A percentile compares a stretch with the other conserved stretches of the same genome.
Conservation (phyloP, 106 monocot genomes). For the Xerophyta viscosa region DNA sequence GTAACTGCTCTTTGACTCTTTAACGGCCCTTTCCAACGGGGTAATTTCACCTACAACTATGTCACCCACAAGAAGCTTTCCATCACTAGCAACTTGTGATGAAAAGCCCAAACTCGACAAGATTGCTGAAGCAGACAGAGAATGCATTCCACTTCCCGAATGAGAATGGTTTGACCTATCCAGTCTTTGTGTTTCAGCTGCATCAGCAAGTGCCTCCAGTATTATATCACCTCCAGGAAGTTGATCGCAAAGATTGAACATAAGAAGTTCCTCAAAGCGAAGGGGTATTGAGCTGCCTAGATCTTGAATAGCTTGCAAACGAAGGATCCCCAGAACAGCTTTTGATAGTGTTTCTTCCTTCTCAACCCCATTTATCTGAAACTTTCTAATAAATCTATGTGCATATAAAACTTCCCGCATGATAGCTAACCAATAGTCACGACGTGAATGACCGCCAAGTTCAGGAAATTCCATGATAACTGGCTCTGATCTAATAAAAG, state of each 20-base stretch:
- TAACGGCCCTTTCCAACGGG: conserved; percentile 60
- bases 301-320: conserved; percentile 82
- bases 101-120: conserved; percentile 64
- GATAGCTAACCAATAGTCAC: conserved; percentile 92
- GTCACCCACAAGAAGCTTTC: conserved; percentile 78
- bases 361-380: conserved; percentile 45
- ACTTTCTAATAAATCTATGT: conserved; percentile 75
- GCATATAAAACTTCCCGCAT: conserved; percentile 69
- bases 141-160: conserved; percentile 47
- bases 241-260: conserved; percentile 89
- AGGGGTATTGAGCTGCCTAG: conserved; percentile 31
- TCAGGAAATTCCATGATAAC: conserved; percentile 90
- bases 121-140: conserved; percentile 51
- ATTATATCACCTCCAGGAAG: conserved; percentile 94
- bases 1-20: conserved; percentile 50
- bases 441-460: conserved; percentile 80
- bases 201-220: conserved; percentile 66
- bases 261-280: conserved; percentile 55
- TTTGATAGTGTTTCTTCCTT: conserved; percentile 79
- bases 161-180: conserved; percentile 22
- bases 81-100: conserved; percentile 27
- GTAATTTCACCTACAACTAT: conserved; percentile 83
- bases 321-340: conserved; percentile 71
- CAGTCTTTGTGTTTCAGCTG: conserved; percentile 30
- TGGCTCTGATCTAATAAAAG: conserved; percentile 70